Evolutionary conservation across 2,329 filamentous ascomycete genomes (phyloP).

Genomic region (Lachnellula subtilissima): DNA sequence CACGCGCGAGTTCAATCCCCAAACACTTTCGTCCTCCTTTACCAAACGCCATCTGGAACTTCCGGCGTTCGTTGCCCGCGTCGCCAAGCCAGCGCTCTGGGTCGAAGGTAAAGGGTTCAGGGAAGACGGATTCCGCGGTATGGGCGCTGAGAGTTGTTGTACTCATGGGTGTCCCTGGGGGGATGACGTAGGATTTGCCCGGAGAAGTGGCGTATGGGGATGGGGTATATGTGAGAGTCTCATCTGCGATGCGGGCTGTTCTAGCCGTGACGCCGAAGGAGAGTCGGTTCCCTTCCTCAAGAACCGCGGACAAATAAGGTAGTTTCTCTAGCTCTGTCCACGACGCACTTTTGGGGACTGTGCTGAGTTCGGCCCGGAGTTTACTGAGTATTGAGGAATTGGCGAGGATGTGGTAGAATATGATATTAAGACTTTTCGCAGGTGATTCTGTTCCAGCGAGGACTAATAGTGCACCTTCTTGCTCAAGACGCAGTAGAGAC

Average conservation of each 20-base stretch:
- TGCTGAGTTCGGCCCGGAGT: conserved; percentile 32
- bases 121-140: conserved; percentile 30
- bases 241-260: conserved; percentile 22
- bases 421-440: conserved; percentile 28
- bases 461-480: conserved; percentile 31
- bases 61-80: conserved; percentile 11
- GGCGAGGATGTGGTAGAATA: conserved; percentile 34
- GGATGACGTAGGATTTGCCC: conserved; percentile 14
- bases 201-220: background rate
- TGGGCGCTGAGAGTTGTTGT: conserved; percentile 20
- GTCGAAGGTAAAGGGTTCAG: conserved; percentile 20
- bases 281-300: conserved; percentile 31
- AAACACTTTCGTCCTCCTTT: conserved; percentile 38
- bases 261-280: conserved; percentile 30
- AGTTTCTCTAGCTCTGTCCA: conserved; percentile 21
- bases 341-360: background rate
- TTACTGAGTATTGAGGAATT: conserved; percentile 26
- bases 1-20: conserved; percentile 26
- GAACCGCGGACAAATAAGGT: conserved; percentile 27
- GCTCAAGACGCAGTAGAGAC: conserved; percentile 25
- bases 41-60: conserved; percentile 37
- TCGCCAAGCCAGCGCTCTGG: conserved; percentile 39
- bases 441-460: conserved; percentile 35
- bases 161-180: conserved; percentile 14
- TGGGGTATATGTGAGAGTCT: conserved; percentile 6